Base-by-base conservation (phyloP, 2,329 filamentous ascomycete species). In the Diaporthe citrichinensis region DNA sequence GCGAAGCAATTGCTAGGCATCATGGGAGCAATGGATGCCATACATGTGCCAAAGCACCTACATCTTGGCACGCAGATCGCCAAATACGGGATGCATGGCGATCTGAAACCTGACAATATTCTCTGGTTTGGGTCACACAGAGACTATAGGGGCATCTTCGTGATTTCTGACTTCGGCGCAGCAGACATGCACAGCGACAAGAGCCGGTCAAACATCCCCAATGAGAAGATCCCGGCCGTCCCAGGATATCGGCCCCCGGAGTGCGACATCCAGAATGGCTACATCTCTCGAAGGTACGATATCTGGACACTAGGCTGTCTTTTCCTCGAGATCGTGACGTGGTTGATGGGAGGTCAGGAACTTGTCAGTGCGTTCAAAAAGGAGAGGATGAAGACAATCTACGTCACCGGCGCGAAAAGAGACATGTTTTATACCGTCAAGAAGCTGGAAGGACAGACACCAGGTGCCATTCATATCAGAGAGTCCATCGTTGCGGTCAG, bases 121-220 rank as follows among this genome's bases (percentile, higher is more conserved):
- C 49, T 53, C 14, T 57, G 25, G 53, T 31, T 57, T 4, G 53
- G 8, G 3, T 57, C 25, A 34, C 14, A 14, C 7, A 20, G 6
- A 31, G 53, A 57, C 7, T 17, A 17, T 9, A 57, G 25, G 17
- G 53, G 25, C 0, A 31, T 57, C 6, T 5, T 57, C 8, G 53
- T 57, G 25, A 57, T 57, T 20, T 57, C 53, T 28, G 53, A 31
- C 15, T 31, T 57, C 3, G 53, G 53, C 0, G 2, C 9, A 4
- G 53, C 25, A 3, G 28, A 57, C 8, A 57, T 57, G 53, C 53
- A 57, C 25, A 31, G 53, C 9, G 25, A 20, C 7, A 31, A 57
- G 53, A 69, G 65, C 49, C 65, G 65, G 17, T 55, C 65, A 15
- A 69, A 69, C 20, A 69, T 69, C 9, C 65, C 65, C 28, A 69